These are phyloP conservation scores for Aspergillus asperescens DNA, from an alignment of 495 filamentous ascomycete species.

Conservation along the genomic window DNA sequence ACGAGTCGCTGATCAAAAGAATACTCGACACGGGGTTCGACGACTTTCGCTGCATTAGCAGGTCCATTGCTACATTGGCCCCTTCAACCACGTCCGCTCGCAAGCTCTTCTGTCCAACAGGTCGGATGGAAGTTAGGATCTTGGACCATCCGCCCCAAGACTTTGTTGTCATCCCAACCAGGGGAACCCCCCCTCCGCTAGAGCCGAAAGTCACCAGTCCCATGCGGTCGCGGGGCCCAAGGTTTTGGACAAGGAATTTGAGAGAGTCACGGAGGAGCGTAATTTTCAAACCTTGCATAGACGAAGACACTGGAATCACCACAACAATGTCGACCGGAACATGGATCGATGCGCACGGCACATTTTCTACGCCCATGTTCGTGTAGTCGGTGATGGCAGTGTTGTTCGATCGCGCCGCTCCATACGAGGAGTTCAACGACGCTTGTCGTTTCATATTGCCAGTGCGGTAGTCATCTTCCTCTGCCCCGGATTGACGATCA, in stretches of 20 bases:
- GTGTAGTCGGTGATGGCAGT: slow-evolving; percentile 52
- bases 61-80: slow-evolving; percentile 97
- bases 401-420: slow-evolving; percentile 46
- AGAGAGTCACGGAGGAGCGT: slow-evolving; percentile 90
- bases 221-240: slow-evolving; percentile 96
- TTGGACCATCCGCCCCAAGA: slow-evolving; percentile 88
- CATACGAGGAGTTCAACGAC: slow-evolving; percentile 82
- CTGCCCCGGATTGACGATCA: slow-evolving; percentile 67
- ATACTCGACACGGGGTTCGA: slow-evolving; percentile 96
- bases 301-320: slow-evolving; percentile 95
- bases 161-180: slow-evolving; percentile 98
- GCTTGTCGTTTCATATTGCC: slow-evolving; percentile 73
- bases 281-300: slow-evolving; percentile 98
- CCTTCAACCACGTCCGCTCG: slow-evolving; percentile 97
- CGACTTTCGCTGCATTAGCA: slow-evolving; percentile 95
- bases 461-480: slow-evolving; percentile 85
- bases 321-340: slow-evolving; percentile 95
- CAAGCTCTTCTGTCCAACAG: slow-evolving; percentile 93
- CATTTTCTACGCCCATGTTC: slow-evolving; percentile 55
- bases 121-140: slow-evolving; percentile 80
- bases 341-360: slow-evolving; percentile 63
- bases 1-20: slow-evolving; percentile 95
- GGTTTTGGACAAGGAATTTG: slow-evolving; percentile 83
- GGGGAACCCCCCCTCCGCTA: slow-evolving; percentile 82
- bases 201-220: slow-evolving; percentile 97